Evolutionary conservation across 305 asterid genomes (phyloP), one percentile per base, ranked within the genome.

Genomic region (Andrographis paniculata): DNA sequence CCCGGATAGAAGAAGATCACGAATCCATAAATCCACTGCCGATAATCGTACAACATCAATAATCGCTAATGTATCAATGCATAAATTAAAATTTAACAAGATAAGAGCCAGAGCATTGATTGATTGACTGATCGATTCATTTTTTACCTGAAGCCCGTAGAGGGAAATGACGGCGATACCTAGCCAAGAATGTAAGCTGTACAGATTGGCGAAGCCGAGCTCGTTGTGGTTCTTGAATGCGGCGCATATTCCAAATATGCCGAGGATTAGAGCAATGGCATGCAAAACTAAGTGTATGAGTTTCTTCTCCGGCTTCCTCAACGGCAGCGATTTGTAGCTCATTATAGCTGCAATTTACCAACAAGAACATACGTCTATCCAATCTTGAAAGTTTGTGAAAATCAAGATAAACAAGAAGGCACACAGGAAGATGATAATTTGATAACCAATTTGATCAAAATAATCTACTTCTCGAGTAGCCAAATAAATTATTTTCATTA

Each of bases 161-260:
- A 91, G 95, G 50, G 41, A 36, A 22, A 80, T 77, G 9, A 78
- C 84, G 19, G 94, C 80, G 21, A 82, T 80, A 17, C 99, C 99
- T 15, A 86, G 60, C 99, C 99, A 91, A 48, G 99, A 91, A 76
- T 91, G 99, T 20, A 91, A 46, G 65, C 99, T 91, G 73, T 91
- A 91, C 56, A 91, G 58, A 72, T 91, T 91, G 70, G 89, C 80
- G 46, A 91, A 72, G 50, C 74, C 73, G 76, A 84, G 80, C 31
- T 91, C 95, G 3, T 86, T 86, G 65, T 91, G 99, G 57, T 9
- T 72, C 69, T 86, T 91, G 81, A 91, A 91, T 28, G 96, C 99
- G 0, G 74, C 54, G 56, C 69, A 86, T 42, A 86, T 73, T 59
- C 96, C 99, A 23, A 91, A 42, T 39, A 79, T 73, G 50, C 99